Evolutionary conservation across 2,329 filamentous ascomycete species (phyloP).

Genomic region (Hawksworthiomyces lignivorus): DNA sequence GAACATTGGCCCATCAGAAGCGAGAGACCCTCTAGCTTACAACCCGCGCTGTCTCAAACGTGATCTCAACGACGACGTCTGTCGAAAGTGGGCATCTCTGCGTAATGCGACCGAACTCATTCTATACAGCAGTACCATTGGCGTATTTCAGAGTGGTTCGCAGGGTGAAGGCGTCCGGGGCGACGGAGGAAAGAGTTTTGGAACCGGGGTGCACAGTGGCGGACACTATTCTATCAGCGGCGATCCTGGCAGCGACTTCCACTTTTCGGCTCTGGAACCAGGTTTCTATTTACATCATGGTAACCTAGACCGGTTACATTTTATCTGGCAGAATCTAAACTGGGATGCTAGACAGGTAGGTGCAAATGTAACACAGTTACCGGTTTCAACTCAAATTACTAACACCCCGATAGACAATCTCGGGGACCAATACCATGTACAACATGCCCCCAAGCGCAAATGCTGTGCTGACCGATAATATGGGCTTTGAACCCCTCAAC

Average conservation of each 20-base stretch:
- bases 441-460: slow-evolving; percentile 29
- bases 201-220: slow-evolving; percentile 29
- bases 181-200: slow-evolving; percentile 12
- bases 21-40: slow-evolving; percentile 19
- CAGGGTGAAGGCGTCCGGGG: slow-evolving; percentile 27
- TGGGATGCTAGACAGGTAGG: slow-evolving; percentile 20
- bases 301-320: slow-evolving; percentile 39
- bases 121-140: slow-evolving; percentile 22
- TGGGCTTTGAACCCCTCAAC: slow-evolving; percentile 19
- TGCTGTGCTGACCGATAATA: slow-evolving; percentile 29
- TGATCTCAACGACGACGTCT: slow-evolving; percentile 20
- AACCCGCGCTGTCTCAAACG: slow-evolving; percentile 29
- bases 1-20: slow-evolving; percentile 22
- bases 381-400: background rate
- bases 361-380: slow-evolving; percentile 20
- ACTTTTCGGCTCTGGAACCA: slow-evolving; percentile 36
- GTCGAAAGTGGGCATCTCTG: slow-evolving; percentile 17
- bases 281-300: slow-evolving; percentile 39
- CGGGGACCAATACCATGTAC: slow-evolving; percentile 33
- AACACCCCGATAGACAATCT: slow-evolving; percentile 20
- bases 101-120: slow-evolving; percentile 25
- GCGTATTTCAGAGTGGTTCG: slow-evolving; percentile 27
- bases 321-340: slow-evolving; percentile 41
- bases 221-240: slow-evolving; percentile 37
- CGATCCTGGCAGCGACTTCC: slow-evolving; percentile 38